Evolutionary conservation across 805 yeast species (phyloP), one percentile per base, ranked within the genome.

Genomic region (Suhomyces canberraensis): DNA sequence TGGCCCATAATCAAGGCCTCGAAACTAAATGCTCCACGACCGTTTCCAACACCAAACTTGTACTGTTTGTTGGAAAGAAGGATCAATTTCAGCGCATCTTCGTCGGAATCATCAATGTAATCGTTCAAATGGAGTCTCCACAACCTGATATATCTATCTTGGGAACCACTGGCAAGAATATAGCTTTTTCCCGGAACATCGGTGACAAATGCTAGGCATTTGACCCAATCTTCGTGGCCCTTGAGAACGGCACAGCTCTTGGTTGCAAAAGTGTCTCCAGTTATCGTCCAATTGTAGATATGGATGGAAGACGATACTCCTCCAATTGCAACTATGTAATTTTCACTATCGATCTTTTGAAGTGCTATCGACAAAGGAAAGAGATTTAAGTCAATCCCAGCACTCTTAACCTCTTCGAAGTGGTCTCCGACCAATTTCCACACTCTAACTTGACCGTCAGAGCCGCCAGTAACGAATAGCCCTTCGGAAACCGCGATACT

Each of bases 221-320:
- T 84, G 34, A 93, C 76, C 99, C 99, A 93, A 60, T 90, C 96
- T 60, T 93, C 98, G 57, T 93, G 98, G 4, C 99, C 98, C 18
- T 79, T 73, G 22, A 93, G 60, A 7, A 64, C 64, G 1, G 89
- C 84, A 20, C 70, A 66, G 13, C 14, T 9, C 14, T 24, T 8
- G 13, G 6, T 5, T 8, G 13, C 26, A 9, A 5, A n/a, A 13
- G 13, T 5, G 14, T 36, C 63, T 65, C 7, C 49, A 35, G 28
- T 71, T 61, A 9, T 46, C 39, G 2, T 33, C 28, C 11, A 60
- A 24, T 9, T 37, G 48, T 76, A 78, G 4, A 86, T 68, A 40
- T 70, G 78, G 4, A 90, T 51, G 21, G 56, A 52, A 8, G 73
- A 56, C 11, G 71, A 71, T 0, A 95, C 81, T 13, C 95, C 95